Conservation (phyloP, 2,329 filamentous ascomycete species). For the Helotiales sp. region DNA sequence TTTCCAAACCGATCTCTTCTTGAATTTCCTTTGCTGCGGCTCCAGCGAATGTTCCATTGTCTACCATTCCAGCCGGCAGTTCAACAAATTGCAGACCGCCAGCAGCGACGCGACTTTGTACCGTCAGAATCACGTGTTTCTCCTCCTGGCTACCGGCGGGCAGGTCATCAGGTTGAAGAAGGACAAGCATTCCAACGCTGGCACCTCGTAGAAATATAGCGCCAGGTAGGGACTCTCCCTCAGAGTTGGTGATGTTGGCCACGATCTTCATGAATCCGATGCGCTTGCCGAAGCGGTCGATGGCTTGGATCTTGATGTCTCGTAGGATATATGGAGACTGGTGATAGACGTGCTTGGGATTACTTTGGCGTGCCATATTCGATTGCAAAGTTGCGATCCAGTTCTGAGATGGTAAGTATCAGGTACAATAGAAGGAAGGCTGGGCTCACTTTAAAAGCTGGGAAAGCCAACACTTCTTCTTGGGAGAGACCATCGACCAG, state of each 20-base stretch:
- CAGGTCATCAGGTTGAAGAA: conserved; percentile 53
- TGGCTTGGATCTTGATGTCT: conserved; percentile 57
- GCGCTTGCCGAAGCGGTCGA: conserved; percentile 54
- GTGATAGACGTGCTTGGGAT: conserved; percentile 40
- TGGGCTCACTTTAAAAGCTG: conserved; percentile 54
- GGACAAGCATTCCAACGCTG: conserved; percentile 62
- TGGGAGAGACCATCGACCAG: conserved; percentile 52
- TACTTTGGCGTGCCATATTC: conserved; percentile 33
- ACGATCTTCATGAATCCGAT: conserved; percentile 63
- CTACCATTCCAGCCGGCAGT: conserved; percentile 22
- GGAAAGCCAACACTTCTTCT: conserved; percentile 53
- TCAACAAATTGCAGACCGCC: conserved; percentile 20
- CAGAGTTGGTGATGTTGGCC: conserved; percentile 52
- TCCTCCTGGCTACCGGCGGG: conserved; percentile 46
- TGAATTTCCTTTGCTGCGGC: conserved; percentile 63
- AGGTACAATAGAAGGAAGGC: neutral
- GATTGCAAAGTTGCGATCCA: conserved; percentile 35
- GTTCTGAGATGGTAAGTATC: conserved; percentile 26
- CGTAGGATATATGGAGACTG: conserved; percentile 56
- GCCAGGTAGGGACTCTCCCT: conserved; percentile 52
- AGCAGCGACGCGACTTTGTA: conserved; percentile 38
- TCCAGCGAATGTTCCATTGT: conserved; percentile 52
- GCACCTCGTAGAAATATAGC: conserved; percentile 62
- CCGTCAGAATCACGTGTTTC: conserved; percentile 61
- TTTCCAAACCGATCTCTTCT: conserved; percentile 63